Percentiles rank a stretch among this genome's conserved stretches.
phyloP scores from a whole-genome alignment of 1,284 basidiomycete genomes.

The Heliocybe sulcata region DNA sequence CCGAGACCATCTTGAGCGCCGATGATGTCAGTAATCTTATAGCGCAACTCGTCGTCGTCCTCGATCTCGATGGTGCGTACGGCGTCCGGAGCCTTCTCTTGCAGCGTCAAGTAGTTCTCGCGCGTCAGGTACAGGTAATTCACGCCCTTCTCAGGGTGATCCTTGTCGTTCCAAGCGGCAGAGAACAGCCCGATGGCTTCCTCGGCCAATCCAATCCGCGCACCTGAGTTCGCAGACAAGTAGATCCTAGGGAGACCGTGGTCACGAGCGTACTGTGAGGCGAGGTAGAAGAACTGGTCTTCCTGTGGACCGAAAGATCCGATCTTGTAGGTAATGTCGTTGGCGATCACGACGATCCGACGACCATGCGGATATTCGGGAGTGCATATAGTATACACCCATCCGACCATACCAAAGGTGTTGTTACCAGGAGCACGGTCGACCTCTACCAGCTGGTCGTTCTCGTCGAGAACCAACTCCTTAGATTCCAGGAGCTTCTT shows the following conservation, averaged over 20 bases:
- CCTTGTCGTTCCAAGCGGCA: slow-evolving; percentile 83
- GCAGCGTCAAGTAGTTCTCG: slow-evolving; percentile 78
- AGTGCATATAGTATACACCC: slow-evolving; percentile 91
- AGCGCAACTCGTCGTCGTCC: slow-evolving; percentile 79
- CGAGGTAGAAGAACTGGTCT: slow-evolving; percentile 95
- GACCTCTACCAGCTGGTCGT: slow-evolving; percentile 86
- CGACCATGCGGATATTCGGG: slow-evolving; percentile 93
- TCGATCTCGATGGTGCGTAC: slow-evolving; percentile 84
- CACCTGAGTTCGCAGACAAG: slow-evolving; percentile 97
- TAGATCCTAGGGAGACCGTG: slow-evolving; percentile 92
- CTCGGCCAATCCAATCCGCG: slow-evolving; percentile 93
- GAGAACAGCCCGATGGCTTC: slow-evolving; percentile 89
- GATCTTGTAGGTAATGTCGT: slow-evolving; percentile 99
- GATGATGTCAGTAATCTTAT: slow-evolving; percentile 96
- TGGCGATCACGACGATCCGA: slow-evolving; percentile 86
- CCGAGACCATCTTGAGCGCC: slow-evolving; percentile 97
- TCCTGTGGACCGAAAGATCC: slow-evolving; percentile 96
- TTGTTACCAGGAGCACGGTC: slow-evolving; percentile 92
- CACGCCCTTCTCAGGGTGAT: slow-evolving; percentile 90
- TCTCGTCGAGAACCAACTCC: slow-evolving; percentile 93
- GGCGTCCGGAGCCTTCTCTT: slow-evolving; percentile 73
- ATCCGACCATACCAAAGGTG: slow-evolving; percentile 96
- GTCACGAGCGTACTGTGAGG: slow-evolving; percentile 88
- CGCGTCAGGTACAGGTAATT: slow-evolving; percentile 94
- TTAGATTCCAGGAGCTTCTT: slow-evolving; percentile 76